A percentile compares a stretch with the other conserved stretches of the same genome.
phyloP scores from a whole-genome alignment of 2,329 filamentous ascomycete genomes.

The Laburnicola sp. region DNA sequence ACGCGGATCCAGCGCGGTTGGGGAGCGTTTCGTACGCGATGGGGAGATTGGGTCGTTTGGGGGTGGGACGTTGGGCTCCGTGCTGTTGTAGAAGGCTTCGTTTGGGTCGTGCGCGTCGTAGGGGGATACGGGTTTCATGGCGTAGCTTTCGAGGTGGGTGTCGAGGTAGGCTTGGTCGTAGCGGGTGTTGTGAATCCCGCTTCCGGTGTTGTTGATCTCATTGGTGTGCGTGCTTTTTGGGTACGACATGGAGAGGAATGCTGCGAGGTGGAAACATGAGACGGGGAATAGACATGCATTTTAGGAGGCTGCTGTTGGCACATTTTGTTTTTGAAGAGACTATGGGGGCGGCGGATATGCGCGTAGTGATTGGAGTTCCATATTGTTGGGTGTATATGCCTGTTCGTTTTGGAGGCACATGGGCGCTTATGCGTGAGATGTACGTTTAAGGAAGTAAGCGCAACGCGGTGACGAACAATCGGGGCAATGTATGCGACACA shows the following conservation, averaged over 20 bases:
- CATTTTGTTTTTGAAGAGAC: background rate
- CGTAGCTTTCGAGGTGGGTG: background rate
- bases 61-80: background rate
- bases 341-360: background rate
- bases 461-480: background rate
- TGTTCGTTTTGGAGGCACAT: background rate
- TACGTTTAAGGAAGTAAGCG: background rate
- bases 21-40: background rate
- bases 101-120: background rate
- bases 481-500: background rate
- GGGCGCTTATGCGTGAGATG: background rate
- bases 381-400: background rate
- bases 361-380: background rate
- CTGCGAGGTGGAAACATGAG: background rate
- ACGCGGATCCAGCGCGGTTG: slow-evolving; percentile 5
- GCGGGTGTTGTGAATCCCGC: background rate
- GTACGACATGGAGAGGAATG: background rate
- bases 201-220: slow-evolving; percentile 3
- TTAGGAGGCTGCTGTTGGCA: background rate
- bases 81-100: background rate
- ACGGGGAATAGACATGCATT: background rate
- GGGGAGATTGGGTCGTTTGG: background rate
- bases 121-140: background rate
- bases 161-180: background rate
- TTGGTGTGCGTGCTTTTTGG: background rate